These are phyloP conservation scores for Tolypocladium endophyticum DNA, from an alignment of 2,329 filamentous ascomycete genomes.

Conservation along the genomic window DNA sequence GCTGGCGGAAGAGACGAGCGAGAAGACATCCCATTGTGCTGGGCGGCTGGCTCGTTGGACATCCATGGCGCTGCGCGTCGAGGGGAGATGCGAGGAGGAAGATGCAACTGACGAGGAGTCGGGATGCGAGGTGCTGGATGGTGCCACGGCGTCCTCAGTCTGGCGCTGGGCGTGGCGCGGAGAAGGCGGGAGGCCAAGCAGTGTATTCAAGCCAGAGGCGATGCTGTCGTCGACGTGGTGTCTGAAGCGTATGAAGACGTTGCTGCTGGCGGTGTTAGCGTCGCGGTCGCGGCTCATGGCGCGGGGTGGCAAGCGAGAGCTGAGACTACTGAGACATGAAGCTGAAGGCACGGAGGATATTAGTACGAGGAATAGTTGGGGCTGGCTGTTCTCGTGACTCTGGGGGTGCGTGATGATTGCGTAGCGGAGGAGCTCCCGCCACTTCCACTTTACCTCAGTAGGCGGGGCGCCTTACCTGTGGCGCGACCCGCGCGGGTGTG, in stretches of 20 bases:
- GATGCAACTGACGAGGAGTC: not conserved
- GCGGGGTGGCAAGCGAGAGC: not conserved
- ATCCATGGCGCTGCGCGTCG: conserved; percentile 1
- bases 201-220: conserved; percentile 12
- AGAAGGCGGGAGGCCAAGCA: conserved; percentile 4
- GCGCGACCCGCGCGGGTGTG: not conserved
- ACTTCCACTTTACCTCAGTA: not conserved
- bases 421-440: not conserved
- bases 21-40: conserved; percentile 8
- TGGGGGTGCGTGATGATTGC: not conserved
- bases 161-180: not conserved
- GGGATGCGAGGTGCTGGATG: conserved; percentile 3
- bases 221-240: conserved; percentile 26
- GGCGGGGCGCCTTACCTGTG: not conserved
- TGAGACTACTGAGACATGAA: not conserved
- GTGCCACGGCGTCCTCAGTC: not conserved
- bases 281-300: conserved; percentile 11
- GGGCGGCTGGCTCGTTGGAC: not conserved
- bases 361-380: not conserved
- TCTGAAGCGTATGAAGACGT: conserved; percentile 8
- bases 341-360: not conserved
- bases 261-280: conserved; percentile 5
- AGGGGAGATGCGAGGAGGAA: not conserved
- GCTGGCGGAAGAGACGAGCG: conserved; percentile 11
- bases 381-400: not conserved